These are phyloP conservation scores for Vanrija humicola DNA, from an alignment of 1,284 basidiomycete species.

Conservation along the genomic window DNA sequence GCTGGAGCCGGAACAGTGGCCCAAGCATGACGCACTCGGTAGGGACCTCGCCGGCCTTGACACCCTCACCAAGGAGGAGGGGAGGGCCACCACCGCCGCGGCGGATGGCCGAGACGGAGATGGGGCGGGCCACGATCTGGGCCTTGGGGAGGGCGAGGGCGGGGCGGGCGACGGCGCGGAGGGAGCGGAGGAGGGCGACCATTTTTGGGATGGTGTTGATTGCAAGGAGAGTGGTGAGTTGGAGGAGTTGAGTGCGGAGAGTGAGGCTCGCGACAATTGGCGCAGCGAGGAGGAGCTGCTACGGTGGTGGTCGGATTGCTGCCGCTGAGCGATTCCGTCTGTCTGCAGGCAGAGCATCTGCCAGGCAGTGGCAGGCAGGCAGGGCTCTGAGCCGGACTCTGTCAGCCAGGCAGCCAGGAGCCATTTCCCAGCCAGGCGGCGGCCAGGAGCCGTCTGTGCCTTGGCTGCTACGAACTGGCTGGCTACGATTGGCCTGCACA, in stretches of 20 bases:
- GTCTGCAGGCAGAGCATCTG: too few species aligned
- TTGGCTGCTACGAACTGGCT: too few species aligned
- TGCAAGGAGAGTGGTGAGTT: slow-evolving; percentile 7
- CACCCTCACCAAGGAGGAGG: slow-evolving; percentile 41
- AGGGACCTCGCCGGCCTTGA: slow-evolving; percentile 43
- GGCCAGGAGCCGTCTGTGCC: too few species aligned
- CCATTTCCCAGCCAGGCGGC: too few species aligned
- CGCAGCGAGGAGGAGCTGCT: not conserved
- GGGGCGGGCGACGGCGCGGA: slow-evolving; percentile 29
- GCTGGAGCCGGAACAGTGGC: too few species aligned
- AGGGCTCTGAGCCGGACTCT: too few species aligned
- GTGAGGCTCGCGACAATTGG: not conserved
- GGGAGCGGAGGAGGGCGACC: slow-evolving; percentile 38
- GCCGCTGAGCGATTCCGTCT: too few species aligned
- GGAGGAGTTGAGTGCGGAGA: not conserved
- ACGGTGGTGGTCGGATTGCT: too few species aligned
- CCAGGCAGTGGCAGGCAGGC: too few species aligned
- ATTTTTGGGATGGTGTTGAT: slow-evolving; percentile 13
- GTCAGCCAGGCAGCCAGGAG: too few species aligned
- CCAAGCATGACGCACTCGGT: slow-evolving; percentile 40
- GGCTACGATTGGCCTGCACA: too few species aligned
- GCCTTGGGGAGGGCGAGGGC: slow-evolving; percentile 6
- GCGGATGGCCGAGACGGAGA: slow-evolving; percentile 38
- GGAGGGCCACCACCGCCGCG: slow-evolving; percentile 32
- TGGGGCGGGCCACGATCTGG: slow-evolving; percentile 25